Conservation (phyloP, 495 filamentous ascomycete species). For the Podospora sp. region DNA sequence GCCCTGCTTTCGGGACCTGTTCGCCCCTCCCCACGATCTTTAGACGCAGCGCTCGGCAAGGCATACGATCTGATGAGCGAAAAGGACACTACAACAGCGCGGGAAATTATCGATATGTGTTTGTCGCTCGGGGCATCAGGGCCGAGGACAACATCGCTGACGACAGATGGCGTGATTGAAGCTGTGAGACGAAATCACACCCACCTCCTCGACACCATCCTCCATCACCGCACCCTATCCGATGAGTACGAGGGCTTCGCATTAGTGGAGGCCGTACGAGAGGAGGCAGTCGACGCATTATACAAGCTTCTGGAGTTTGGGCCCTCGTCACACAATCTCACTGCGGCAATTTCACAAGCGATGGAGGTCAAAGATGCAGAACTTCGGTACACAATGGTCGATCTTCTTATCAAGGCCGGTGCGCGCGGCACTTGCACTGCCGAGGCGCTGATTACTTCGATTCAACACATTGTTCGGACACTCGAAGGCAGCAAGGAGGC, state of each 20-base stretch:
- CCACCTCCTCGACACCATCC: constrained; percentile 28
- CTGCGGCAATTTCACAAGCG: constrained; percentile 29
- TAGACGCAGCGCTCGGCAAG: constrained; percentile 32
- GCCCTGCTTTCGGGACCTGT: constrained; percentile 31
- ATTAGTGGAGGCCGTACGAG: constrained; percentile 32
- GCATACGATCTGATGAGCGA: constrained; percentile 18
- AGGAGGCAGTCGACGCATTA: constrained; percentile 26
- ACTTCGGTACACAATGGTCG: constrained; percentile 23
- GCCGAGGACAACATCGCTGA: constrained; percentile 28
- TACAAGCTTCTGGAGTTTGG: constrained; percentile 29
- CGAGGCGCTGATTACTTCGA: constrained; percentile 29
- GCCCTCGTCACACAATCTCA: constrained; percentile 27
- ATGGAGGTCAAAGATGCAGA: constrained; percentile 23
- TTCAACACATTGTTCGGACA: constrained; percentile 19
- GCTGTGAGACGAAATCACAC: constrained; percentile 23
- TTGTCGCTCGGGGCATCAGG: constrained; percentile 32
- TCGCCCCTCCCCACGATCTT: constrained; percentile 28
- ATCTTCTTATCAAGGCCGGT: constrained; percentile 28
- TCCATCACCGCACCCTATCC: constrained; percentile 21
- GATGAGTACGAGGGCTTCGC: constrained; percentile 29
- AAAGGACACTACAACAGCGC: constrained; percentile 9
- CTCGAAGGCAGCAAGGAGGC: neutral
- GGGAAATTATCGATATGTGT: constrained; percentile 33
- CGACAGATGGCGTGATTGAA: constrained; percentile 30
- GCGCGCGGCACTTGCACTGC: constrained; percentile 31